Base-by-base conservation (phyloP, 768 basidiomycete genomes). In the Russula griseocarnosa region DNA sequence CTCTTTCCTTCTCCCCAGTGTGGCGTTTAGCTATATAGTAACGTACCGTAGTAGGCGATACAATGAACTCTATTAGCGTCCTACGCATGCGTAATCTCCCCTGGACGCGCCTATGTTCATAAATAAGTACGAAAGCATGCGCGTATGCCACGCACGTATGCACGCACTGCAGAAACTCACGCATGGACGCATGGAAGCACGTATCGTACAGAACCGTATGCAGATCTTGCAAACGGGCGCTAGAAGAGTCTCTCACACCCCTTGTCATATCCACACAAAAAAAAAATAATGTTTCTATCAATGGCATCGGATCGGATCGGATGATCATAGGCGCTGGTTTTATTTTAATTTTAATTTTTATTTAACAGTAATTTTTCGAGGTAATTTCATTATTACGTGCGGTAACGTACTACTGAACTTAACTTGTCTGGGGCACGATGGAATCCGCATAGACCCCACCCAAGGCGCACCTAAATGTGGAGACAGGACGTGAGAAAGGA, bases 371-470 rank as follows among this genome's bases (percentile, higher is more conserved):
- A 10, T 4, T 53, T 52, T n/a, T 32, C 11, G 52, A 34, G 28
- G 51, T 5, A 34, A 34, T 11, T 34, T 54, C 46, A 47, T 28
- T 22, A 61, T 61, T 62, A 50, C 38, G 61, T 62, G 55, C 47
- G n/a, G 49, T 62, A 56, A 62, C 44, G 60, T 54, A 56, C 36
- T 60, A 44, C 40, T 16, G 44, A 9, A n/a, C 44, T 44, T 44
- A 36, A 13, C 36, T 36, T 36, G 20, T n/a, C 38, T 3, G 46
- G 26, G 36, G 46, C 5, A 28, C 61, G 16, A 7, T 62, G 30
- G 28, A 20, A 30, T 14, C 51, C 55, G 55, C 55, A 42, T 40
- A 62, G 55, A 47, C 22, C 16, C 55, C 61, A 55, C 26, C 32
- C 20, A 49, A 1, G n/a, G n/a, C 11, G 44, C 44, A 49, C 5